Evolutionary conservation across 202 grass and related monocot species (phyloP).

Genomic region (Zizania palustris): DNA sequence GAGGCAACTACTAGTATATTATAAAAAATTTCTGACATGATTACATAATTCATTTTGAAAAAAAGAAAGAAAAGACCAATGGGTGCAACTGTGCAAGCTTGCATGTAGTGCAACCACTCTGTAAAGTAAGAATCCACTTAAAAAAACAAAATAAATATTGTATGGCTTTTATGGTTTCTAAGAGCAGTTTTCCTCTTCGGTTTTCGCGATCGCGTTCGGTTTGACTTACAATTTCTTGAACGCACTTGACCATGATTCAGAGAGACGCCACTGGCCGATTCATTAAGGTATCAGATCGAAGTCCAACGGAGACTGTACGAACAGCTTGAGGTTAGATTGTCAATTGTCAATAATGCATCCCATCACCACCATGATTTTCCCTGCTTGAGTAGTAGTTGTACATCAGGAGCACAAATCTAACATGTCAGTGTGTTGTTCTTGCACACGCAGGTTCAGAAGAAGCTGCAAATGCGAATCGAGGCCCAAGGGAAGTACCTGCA

Average conservation of each 20-base stretch:
- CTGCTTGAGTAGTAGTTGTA: not conserved
- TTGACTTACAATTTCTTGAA: slow-evolving; percentile 23
- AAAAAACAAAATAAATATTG: not conserved
- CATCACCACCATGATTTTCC: not conserved
- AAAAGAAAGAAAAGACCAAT: slow-evolving; percentile 25
- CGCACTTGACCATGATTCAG: slow-evolving; percentile 38
- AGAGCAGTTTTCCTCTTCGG: not conserved
- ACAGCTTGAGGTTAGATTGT: slow-evolving; percentile 69
- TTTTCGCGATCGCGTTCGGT: not conserved
- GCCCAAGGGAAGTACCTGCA: slow-evolving; percentile 97
- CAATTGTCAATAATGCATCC: too few relatives aligned
- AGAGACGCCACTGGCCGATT: slow-evolving; percentile 74
- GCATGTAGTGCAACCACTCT: slow-evolving; percentile 22
- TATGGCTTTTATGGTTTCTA: not conserved
- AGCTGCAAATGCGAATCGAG: slow-evolving; percentile 90
- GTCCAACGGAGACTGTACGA: slow-evolving; percentile 80
- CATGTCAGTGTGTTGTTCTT: not conserved
- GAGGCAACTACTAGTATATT: not conserved
- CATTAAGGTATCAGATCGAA: slow-evolving; percentile 79
- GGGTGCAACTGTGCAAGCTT: not conserved
- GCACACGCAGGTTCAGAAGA: slow-evolving; percentile 78
- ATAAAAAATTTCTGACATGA: not conserved
- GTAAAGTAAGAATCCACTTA: not conserved
- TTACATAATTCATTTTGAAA: slow-evolving; percentile 1
- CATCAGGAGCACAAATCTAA: not conserved